Evolutionary conservation across 225 moss, liverwort and hornwort genomes (phyloP).

Genomic region (Marchantia paleacea): DNA sequence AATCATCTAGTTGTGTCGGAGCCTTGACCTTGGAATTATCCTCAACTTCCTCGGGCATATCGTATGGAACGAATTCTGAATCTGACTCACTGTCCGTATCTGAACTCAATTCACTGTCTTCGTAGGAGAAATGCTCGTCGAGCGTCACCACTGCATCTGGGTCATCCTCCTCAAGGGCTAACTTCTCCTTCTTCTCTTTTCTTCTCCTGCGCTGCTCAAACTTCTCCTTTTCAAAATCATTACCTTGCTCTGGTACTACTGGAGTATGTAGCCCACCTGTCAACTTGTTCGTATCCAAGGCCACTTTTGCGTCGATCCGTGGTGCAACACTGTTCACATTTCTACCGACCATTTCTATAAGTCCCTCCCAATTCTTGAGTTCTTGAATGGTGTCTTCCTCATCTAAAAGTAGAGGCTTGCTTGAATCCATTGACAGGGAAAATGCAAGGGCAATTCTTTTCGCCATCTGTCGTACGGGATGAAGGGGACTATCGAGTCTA

Average conservation of each 20-base stretch:
- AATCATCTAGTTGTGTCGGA: constrained; percentile 63
- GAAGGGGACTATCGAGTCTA: constrained; percentile 82
- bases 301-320: neutral
- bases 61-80: constrained; percentile 69
- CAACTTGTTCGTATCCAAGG: constrained; percentile 7
- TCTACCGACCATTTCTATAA: constrained; percentile 39
- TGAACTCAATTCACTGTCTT: constrained; percentile 48
- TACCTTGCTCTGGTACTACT: neutral
- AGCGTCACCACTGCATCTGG: constrained; percentile 80
- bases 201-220: constrained; percentile 50
- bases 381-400: constrained; percentile 57
- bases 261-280: neutral
- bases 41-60: constrained; percentile 81
- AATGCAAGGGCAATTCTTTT: constrained; percentile 80
- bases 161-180: constrained; percentile 82
- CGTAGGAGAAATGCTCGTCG: constrained; percentile 53
- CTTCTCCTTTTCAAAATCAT: constrained; percentile 34
- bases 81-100: constrained; percentile 54
- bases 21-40: constrained; percentile 55
- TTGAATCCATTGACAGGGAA: constrained; percentile 70
- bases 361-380: constrained; percentile 66
- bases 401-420: constrained; percentile 80
- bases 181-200: constrained; percentile 56
- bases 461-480: constrained; percentile 72
- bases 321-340: constrained; percentile 29